Percentiles rank a stretch among this genome's conserved stretches.
Evolutionary conservation across 495 filamentous ascomycete species (phyloP).

Genomic region (Tuber magnatum): DNA sequence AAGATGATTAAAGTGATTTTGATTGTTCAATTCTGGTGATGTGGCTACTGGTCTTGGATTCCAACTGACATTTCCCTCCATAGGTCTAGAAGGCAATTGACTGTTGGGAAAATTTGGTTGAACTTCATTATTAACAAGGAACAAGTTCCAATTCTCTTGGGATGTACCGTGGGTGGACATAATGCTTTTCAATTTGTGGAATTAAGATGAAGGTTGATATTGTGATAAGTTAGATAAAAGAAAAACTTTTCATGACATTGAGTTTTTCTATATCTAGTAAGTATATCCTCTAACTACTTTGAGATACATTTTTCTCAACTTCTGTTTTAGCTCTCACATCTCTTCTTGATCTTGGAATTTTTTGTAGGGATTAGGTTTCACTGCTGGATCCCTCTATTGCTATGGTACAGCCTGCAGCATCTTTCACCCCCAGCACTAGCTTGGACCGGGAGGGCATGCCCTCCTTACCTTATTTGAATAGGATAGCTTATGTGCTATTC

Average conservation of each 20-base stretch:
- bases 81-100: background rate
- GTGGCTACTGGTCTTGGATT: background rate
- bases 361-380: too few species aligned
- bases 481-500: too few species aligned
- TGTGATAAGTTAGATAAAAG: background rate
- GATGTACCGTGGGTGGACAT: background rate
- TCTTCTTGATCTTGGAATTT: too few species aligned
- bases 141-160: background rate
- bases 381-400: too few species aligned
- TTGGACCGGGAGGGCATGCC: too few species aligned
- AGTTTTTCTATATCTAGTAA: background rate
- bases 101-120: background rate
- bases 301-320: too few species aligned
- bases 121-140: background rate
- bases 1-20: background rate
- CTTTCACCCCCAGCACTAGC: too few species aligned
- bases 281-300: background rate
- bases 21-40: background rate
- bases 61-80: background rate
- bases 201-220: background rate
- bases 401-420: too few species aligned
- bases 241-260: background rate
- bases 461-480: too few species aligned
- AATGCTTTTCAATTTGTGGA: background rate
- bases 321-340: too few species aligned